phyloP scores from a whole-genome alignment of 169 alveolate species.

The Eimeria maxima region DNA sequence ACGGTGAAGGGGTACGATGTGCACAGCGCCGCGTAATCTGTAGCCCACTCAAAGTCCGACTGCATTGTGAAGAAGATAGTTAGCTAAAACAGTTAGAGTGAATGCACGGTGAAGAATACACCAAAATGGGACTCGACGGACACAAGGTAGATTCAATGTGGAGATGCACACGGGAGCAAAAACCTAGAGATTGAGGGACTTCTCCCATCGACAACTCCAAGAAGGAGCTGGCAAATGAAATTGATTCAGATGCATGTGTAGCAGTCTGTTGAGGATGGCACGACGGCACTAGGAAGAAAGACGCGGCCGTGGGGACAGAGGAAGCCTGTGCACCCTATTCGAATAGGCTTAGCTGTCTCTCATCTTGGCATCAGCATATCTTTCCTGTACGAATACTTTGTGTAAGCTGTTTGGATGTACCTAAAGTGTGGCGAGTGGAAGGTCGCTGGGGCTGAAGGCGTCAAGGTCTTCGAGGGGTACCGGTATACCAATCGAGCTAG shows the following conservation, averaged over 20 bases:
- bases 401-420: neutral
- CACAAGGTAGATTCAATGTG: neutral
- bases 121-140: neutral
- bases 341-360: neutral
- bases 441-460: neutral
- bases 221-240: too few relatives aligned
- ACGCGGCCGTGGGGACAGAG: neutral
- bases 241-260: too few relatives aligned
- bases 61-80: neutral
- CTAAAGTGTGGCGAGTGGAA: neutral
- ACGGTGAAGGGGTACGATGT: neutral
- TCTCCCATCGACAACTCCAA: too few relatives aligned
- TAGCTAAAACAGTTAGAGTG: neutral
- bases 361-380: neutral
- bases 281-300: too few relatives aligned
- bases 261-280: too few relatives aligned
- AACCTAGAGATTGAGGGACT: too few relatives aligned
- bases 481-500: neutral
- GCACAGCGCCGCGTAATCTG: slow-evolving; percentile 45
- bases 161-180: neutral
- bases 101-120: neutral
- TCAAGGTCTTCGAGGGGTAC: neutral
- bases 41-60: slow-evolving; percentile 40
- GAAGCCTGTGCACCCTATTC: neutral
- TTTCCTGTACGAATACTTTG: neutral